Conservation (phyloP, 495 filamentous ascomycete genomes). For the Neohortaea acidophila region DNA sequence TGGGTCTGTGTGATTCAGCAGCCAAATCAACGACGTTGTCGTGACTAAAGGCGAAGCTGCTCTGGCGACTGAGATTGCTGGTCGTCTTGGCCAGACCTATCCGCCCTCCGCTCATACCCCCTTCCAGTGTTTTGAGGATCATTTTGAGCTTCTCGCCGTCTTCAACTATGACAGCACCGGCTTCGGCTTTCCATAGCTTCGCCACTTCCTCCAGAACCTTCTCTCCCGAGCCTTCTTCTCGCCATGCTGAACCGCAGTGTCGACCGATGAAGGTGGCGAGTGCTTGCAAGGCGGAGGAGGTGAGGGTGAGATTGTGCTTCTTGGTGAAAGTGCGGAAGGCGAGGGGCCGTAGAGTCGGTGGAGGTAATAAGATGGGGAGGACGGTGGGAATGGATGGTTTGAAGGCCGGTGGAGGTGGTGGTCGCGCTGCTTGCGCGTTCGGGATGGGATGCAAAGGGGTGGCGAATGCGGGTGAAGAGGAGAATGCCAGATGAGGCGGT, state of each 20-base stretch:
- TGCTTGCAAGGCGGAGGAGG: slow-evolving; percentile 67
- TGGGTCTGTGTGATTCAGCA: slow-evolving; percentile 9
- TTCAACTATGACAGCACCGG: slow-evolving; percentile 76
- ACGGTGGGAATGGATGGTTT: slow-evolving; percentile 69
- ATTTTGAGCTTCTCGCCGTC: slow-evolving; percentile 63
- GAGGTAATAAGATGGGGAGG: slow-evolving; percentile 74
- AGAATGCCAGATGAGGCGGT: slow-evolving; percentile 48
- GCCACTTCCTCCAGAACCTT: slow-evolving; percentile 84
- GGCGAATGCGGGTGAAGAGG: slow-evolving; percentile 78
- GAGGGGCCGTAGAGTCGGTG: slow-evolving; percentile 70
- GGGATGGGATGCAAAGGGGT: slow-evolving; percentile 63
- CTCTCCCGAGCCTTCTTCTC: slow-evolving; percentile 86
- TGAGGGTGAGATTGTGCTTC: slow-evolving; percentile 90
- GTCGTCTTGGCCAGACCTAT: slow-evolving; percentile 26
- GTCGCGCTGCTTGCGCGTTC: slow-evolving; percentile 34
- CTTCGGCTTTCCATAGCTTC: slow-evolving; percentile 69
- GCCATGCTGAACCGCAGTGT: slow-evolving; percentile 90
- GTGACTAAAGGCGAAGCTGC: slow-evolving; percentile 36
- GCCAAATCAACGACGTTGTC: slow-evolving; percentile 9
- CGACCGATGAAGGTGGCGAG: slow-evolving; percentile 80
- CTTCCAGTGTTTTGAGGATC: slow-evolving; percentile 68
- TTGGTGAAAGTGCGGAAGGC: slow-evolving; percentile 95
- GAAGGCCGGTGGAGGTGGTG: slow-evolving; percentile 31
- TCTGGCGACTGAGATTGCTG: slow-evolving; percentile 38
- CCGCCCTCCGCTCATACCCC: slow-evolving; percentile 67